These are phyloP conservation scores for Sclerotinia trifoliorum DNA, from an alignment of 2,329 filamentous ascomycete species.

Conservation along the genomic window DNA sequence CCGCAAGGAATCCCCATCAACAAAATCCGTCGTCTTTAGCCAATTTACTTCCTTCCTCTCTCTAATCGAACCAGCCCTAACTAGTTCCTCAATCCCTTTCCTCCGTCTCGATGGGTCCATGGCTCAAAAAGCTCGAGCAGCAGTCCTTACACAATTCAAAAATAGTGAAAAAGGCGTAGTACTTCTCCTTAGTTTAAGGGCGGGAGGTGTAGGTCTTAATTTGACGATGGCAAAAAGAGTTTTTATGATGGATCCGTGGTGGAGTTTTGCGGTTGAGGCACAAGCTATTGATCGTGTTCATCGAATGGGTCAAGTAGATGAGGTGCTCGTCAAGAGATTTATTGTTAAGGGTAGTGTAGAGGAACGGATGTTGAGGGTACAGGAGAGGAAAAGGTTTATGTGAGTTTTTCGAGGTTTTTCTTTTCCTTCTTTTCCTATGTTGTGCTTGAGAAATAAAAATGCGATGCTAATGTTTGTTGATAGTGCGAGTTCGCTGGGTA, in stretches of 20 bases:
- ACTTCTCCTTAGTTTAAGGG: slow-evolving; percentile 78
- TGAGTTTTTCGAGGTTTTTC: slow-evolving; percentile 49
- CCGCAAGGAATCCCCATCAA: slow-evolving; percentile 61
- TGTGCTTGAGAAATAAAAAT: too few relatives aligned
- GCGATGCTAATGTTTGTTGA: slow-evolving; percentile 21
- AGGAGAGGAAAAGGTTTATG: slow-evolving; percentile 96
- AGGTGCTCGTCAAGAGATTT: slow-evolving; percentile 84
- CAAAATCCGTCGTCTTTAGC: slow-evolving; percentile 91
- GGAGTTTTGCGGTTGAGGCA: slow-evolving; percentile 94
- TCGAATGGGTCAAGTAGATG: slow-evolving; percentile 87
- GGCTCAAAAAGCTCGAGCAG: slow-evolving; percentile 78
- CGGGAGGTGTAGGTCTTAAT: slow-evolving; percentile 92
- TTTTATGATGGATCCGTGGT: slow-evolving; percentile 99
- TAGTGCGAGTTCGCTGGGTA: slow-evolving; percentile 89
- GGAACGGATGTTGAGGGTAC: slow-evolving; percentile 88
- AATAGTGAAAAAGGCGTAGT: slow-evolving; percentile 63
- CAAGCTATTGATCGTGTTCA: slow-evolving; percentile 98
- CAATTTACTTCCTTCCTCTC: slow-evolving; percentile 97
- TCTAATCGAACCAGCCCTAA: slow-evolving; percentile 80
- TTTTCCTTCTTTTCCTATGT: neutral
- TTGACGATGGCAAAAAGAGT: slow-evolving; percentile 85
- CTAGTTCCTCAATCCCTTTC: slow-evolving; percentile 68
- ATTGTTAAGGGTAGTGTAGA: slow-evolving; percentile 90
- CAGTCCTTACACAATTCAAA: slow-evolving; percentile 73
- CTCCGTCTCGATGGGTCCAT: slow-evolving; percentile 92